Base-by-base conservation (phyloP, 2,329 filamentous ascomycete genomes). In the Sphaceloma murrayae region DNA sequence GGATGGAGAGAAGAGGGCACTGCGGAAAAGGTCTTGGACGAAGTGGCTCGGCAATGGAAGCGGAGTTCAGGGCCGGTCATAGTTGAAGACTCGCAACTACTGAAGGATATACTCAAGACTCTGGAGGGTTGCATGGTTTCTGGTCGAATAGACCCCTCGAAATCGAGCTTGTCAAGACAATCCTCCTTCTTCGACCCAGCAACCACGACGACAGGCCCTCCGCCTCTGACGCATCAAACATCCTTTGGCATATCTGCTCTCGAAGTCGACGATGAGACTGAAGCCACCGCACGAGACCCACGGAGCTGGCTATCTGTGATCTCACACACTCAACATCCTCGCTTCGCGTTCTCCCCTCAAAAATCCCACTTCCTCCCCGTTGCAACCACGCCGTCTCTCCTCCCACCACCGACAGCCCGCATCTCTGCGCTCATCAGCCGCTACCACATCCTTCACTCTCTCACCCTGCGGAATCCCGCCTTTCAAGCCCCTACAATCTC, bases 1-100 rank as follows among this genome's bases (percentile, higher is more conserved):
- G 86, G 80, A 79, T 98, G 91, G 91, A 78, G 89, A 55, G 88
- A 96, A 66, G 87, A 94, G 60, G 89, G 93, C 0, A 69, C 95
- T 22, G 91, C 88, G 2, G 93, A 98, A 62, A 82, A 81, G 52
- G 85, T 95, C 9, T 67, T 98, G 26, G 91, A 98, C 56, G 91
- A 96, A 62, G 78, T 88, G 5, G 88, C 91, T 1, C 82, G 84
- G 61, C 76, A 77, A 53, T 98, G 91, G 93, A 96, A 95, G 67
- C 85, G 81, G 53, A 74, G 82, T 48, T 87, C 85, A 58, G 86
- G 86, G 1, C 85, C 85, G 16, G 84, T 94, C 44, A 94, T 98
- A 52, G 84, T 98, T 2, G 86, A 95, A 43, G 89, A 89, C 18
- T 63, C 59, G 5, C 77, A 82, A 54, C 65, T 67, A 19, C 68